phyloP scores from a whole-genome alignment of 345 rosid genomes.

The Acer saccharum region DNA sequence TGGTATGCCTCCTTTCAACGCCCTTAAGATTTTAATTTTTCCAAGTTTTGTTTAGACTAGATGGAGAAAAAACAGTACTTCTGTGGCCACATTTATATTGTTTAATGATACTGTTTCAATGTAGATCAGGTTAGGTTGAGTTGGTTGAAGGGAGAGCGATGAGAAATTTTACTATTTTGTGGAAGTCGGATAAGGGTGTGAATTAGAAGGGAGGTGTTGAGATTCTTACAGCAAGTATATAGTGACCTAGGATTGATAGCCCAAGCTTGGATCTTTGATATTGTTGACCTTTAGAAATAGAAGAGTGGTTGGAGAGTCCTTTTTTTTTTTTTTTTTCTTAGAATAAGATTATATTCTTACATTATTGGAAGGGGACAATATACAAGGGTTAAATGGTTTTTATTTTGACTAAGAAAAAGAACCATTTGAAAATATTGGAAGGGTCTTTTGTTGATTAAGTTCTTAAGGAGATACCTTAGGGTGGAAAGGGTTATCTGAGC shows the following conservation, averaged over 20 bases:
- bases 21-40: not conserved
- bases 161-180: not conserved
- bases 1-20: not conserved
- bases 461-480: not conserved
- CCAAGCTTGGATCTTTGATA: not conserved
- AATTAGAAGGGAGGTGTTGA: not conserved
- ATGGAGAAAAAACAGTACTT: not conserved
- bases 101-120: not conserved
- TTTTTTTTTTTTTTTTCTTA: not conserved
- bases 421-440: not conserved
- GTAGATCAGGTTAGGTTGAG: not conserved
- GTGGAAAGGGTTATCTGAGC: not conserved
- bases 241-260: not conserved
- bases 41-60: not conserved
- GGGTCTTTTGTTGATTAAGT: not conserved
- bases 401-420: not conserved
- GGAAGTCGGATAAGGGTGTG: not conserved
- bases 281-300: not conserved
- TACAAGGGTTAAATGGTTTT: not conserved
- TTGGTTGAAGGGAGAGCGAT: not conserved
- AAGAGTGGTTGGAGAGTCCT: not conserved
- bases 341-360: not conserved
- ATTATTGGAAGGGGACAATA: not conserved
- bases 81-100: not conserved
- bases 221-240: not conserved